A percentile compares a stretch with the other conserved stretches of the same genome.
These are phyloP conservation scores for Codiaeum variegatum DNA, from an alignment of 441 rosid genomes.

Conservation along the genomic window DNA sequence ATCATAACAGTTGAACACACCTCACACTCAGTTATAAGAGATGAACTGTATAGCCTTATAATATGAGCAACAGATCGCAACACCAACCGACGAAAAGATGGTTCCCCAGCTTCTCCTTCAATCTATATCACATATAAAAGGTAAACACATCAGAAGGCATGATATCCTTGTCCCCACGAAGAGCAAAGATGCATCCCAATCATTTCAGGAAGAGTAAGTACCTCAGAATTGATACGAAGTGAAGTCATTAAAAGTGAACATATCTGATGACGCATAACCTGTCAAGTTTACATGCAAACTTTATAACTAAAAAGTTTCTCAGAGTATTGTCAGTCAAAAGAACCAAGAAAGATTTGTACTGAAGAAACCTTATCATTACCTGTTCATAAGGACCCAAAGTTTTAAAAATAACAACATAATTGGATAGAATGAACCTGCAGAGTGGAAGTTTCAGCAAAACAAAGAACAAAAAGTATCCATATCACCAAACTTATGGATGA, in stretches of 20 bases:
- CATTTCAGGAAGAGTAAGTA: conserved; percentile 29
- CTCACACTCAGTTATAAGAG: conserved; percentile 94
- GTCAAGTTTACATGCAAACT: conserved; percentile 36
- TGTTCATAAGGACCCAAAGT: conserved; percentile 73
- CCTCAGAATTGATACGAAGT: conserved; percentile 94
- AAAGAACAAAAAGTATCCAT: conserved; percentile 8
- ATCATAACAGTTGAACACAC: conserved; percentile 36
- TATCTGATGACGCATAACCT: conserved; percentile 93
- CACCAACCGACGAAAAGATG: conserved; percentile 91
- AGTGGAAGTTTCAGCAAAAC: conserved; percentile 20
- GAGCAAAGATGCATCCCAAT: background rate
- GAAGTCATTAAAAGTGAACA: conserved; percentile 98
- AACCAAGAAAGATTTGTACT: conserved; percentile 21
- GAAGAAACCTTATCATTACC: conserved; percentile 39
- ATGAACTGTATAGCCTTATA: conserved; percentile 86
- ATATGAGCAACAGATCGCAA: conserved; percentile 96
- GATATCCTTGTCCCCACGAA: background rate
- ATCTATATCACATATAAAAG: conserved; percentile 44
- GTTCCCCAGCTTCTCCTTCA: conserved; percentile 98
- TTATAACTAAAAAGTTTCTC: conserved; percentile 30
- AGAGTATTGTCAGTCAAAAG: conserved; percentile 26
- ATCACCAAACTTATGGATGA: conserved; percentile 7
- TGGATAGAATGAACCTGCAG: conserved; percentile 88
- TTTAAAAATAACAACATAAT: conserved; percentile 80
- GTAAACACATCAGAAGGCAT: background rate